Evolutionary conservation across 208 protist genomes (phyloP).

Genomic region (Angomonas deanei): DNA sequence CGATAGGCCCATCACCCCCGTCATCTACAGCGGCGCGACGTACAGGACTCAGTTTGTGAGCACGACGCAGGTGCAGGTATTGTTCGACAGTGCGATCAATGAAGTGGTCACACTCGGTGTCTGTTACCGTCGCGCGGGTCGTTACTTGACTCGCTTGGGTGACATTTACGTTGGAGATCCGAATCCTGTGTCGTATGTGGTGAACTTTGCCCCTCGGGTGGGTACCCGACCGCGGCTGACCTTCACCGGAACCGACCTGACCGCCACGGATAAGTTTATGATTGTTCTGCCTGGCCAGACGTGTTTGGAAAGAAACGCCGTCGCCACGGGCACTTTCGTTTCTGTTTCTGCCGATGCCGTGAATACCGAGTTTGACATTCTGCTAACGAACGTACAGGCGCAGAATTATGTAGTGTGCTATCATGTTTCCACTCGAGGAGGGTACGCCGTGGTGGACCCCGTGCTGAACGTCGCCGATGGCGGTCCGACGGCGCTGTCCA

Average conservation of each 20-base stretch:
- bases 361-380: slow-evolving; percentile 34
- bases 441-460: slow-evolving; percentile 46
- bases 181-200: slow-evolving; percentile 66
- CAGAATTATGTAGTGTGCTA: slow-evolving; percentile 79
- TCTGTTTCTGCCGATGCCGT: slow-evolving; percentile 18
- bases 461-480: slow-evolving; percentile 44
- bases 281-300: slow-evolving; percentile 35
- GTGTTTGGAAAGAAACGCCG: slow-evolving; percentile 44
- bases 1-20: slow-evolving; percentile 38
- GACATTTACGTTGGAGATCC: slow-evolving; percentile 43
- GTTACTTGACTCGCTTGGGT: slow-evolving; percentile 47
- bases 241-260: slow-evolving; percentile 59
- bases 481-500: slow-evolving; percentile 38
- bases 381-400: slow-evolving; percentile 26
- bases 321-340: slow-evolving; percentile 35
- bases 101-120: slow-evolving; percentile 43
- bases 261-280: slow-evolving; percentile 47
- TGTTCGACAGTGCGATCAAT: slow-evolving; percentile 32
- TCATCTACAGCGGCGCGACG: slow-evolving; percentile 21
- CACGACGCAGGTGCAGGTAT: slow-evolving; percentile 32
- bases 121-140: slow-evolving; percentile 70
- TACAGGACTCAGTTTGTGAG: slow-evolving; percentile 41
- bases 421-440: slow-evolving; percentile 27
- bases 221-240: slow-evolving; percentile 71
- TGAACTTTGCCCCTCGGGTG: slow-evolving; percentile 67